Percentiles rank a stretch among this genome's conserved stretches.
phyloP scores from a whole-genome alignment of 2,329 filamentous ascomycete species.

The Cordyceps farinosa region DNA sequence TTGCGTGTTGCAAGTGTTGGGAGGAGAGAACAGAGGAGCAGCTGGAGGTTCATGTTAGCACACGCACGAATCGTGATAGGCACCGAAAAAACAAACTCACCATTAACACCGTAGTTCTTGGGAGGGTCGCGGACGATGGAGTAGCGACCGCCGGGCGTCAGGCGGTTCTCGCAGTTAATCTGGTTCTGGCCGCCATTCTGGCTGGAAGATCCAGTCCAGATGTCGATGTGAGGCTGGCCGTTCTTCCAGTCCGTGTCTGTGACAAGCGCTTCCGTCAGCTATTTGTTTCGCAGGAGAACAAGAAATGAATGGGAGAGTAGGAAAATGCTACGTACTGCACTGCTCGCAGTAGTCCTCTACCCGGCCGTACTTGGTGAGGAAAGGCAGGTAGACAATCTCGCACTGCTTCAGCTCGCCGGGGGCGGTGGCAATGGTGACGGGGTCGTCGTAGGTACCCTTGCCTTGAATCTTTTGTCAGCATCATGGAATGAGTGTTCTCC shows the following conservation, averaged over 20 bases:
- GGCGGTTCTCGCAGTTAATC: constrained; percentile 24
- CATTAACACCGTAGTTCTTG: constrained; percentile 23
- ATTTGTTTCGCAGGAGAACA: neutral
- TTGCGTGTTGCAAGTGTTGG: constrained; percentile 24
- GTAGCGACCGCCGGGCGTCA: constrained; percentile 22
- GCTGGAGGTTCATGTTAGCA: constrained; percentile 12
- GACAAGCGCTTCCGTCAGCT: neutral
- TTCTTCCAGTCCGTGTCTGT: constrained; percentile 16
- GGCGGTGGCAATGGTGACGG: constrained; percentile 23
- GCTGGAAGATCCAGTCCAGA: constrained; percentile 23
- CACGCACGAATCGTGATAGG: too few species aligned
- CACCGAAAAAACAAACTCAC: constrained; percentile 10
- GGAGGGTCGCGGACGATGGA: constrained; percentile 24
- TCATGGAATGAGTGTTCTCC: neutral
- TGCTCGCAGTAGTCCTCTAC: constrained; percentile 22
- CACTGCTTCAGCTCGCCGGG: constrained; percentile 23
- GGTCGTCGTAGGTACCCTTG: constrained; percentile 22
- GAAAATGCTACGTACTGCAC: constrained; percentile 18
- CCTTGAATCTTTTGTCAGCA: constrained; percentile 10
- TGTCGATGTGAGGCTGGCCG: constrained; percentile 23
- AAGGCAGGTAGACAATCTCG: constrained; percentile 24
- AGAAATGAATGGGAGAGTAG: neutral
- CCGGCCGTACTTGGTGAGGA: constrained; percentile 24
- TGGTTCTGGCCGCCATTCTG: constrained; percentile 22
- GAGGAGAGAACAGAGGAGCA: constrained; percentile 22